Evolutionary conservation across 129 eudicot species (phyloP), one percentile per base, ranked within the genome.

Genomic region (Escallonia herrerae): DNA sequence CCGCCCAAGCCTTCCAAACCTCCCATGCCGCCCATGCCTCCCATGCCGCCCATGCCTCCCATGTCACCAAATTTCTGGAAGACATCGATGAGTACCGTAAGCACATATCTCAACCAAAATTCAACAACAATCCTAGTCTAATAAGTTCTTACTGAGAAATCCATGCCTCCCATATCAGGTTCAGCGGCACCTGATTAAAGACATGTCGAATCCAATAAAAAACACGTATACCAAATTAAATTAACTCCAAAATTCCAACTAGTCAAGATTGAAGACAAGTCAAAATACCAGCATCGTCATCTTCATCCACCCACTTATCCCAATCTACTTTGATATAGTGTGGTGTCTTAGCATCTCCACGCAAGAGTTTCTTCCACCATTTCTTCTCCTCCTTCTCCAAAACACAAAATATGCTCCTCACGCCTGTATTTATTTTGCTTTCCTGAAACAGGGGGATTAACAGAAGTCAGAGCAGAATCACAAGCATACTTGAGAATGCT

Each of bases 231-330:
- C 2, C 7, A n/a, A 2, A 56, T 40, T 8, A 48, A 2, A 4
- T 15, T 3, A 46, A 46, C 15, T 68, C 38, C 3, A 46, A 40
- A 22, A 22, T 22, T 22, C 1, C 33, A 22, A 22, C 33, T 22
- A 22, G 33, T 22, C 33, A 22, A 22, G 33, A 22, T 22, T 22
- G 11, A 40, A 48, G 43, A 50, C 64, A 39, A 53, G 10, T 2
- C 2, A 8, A n/a, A 52, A 11, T 79, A 87, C 87, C 91, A 40
- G 83, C 68, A 15, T 88, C 98, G 48, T 91, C 98, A 75, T 93
- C 98, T 70, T 85, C 95, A 64, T 93, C 98, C 5, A 55, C 96
- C 98, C 98, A 93, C 68, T 93, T 93, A 75, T 93, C 98, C 98
- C 98, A 93, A 64, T 93, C 98, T 61, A 93, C 98, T 75, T 93